Conservation (phyloP, 2,329 filamentous ascomycete species). For the Penicillium glabrum region DNA sequence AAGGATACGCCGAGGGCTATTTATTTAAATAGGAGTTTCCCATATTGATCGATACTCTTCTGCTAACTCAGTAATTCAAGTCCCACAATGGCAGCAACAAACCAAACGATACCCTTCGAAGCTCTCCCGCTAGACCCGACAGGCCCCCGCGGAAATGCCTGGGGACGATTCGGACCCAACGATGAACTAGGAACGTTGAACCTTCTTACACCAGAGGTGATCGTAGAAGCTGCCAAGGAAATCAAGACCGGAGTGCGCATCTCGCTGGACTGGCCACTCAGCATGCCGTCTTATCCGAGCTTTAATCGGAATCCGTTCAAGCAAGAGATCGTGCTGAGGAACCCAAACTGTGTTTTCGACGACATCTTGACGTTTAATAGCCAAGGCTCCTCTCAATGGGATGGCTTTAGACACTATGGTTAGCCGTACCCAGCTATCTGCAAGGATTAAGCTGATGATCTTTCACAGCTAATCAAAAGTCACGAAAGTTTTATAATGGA, state of each 20-base stretch:
- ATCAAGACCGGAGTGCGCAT: conserved; percentile 36
- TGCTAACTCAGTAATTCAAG: background rate
- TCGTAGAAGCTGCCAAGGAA: conserved; percentile 45
- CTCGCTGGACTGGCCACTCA: conserved; percentile 24
- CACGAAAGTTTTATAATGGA: conserved; percentile 23
- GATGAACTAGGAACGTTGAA: conserved; percentile 58
- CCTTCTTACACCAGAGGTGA: conserved; percentile 48
- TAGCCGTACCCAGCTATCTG: background rate
- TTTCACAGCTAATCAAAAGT: conserved; percentile 18
- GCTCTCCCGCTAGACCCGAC: conserved; percentile 18
- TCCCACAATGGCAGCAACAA: conserved; percentile 1
- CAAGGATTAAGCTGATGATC: background rate
- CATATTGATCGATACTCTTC: background rate
- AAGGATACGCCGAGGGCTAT: conserved; percentile 10
- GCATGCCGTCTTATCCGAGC: conserved; percentile 24
- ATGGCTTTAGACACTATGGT: conserved; percentile 28
- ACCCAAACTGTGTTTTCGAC: conserved; percentile 21
- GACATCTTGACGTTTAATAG: conserved; percentile 25
- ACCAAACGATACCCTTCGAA: conserved; percentile 13
- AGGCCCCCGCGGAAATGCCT: conserved; percentile 56
- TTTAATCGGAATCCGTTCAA: conserved; percentile 24
- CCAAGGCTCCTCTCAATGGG: conserved; percentile 26
- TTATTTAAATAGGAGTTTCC: background rate
- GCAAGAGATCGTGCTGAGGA: conserved; percentile 20
- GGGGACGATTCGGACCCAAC: conserved; percentile 53